Evolutionary conservation across 768 basidiomycete species (phyloP).

Genomic region (Dendrothele bispora): DNA sequence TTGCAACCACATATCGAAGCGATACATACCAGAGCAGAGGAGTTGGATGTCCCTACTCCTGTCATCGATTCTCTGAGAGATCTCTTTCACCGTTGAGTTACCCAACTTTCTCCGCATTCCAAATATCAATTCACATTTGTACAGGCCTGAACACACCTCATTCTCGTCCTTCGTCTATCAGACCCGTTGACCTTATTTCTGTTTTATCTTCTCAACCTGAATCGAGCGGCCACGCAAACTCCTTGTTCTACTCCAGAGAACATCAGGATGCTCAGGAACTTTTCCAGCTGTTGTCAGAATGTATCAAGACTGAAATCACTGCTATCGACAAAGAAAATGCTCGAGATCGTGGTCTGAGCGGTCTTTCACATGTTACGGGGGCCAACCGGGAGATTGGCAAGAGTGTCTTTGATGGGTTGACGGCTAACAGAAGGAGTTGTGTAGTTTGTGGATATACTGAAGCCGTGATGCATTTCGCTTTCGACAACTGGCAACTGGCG

Average conservation of each 20-base stretch:
- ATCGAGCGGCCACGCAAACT: conserved; percentile 49
- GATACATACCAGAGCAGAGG: conserved; percentile 76
- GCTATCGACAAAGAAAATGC: conserved; percentile 71
- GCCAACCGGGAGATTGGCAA: conserved; percentile 46
- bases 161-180: conserved; percentile 57
- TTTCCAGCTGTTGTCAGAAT: conserved; percentile 92
- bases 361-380: conserved; percentile 33
- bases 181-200: conserved; percentile 71
- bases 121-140: background rate
- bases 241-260: conserved; percentile 83
- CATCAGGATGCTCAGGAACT: conserved; percentile 99
- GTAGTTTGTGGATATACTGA: conserved; percentile 90
- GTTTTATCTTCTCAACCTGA: conserved; percentile 59
- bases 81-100: conserved; percentile 60
- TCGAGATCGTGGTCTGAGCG: conserved; percentile 72
- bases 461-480: conserved; percentile 88
- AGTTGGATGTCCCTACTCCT: conserved; percentile 79
- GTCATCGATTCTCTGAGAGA: conserved; percentile 80
- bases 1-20: conserved; percentile 78
- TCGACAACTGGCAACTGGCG: conserved; percentile 83
- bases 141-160: conserved; percentile 67
- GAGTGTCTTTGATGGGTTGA: conserved; percentile 86
- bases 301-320: conserved; percentile 80
- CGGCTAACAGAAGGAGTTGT: conserved; percentile 88
- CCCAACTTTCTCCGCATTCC: background rate